These are phyloP conservation scores for Cytauxzoon felis DNA, from an alignment of 169 alveolate genomes.

Conservation along the genomic window DNA sequence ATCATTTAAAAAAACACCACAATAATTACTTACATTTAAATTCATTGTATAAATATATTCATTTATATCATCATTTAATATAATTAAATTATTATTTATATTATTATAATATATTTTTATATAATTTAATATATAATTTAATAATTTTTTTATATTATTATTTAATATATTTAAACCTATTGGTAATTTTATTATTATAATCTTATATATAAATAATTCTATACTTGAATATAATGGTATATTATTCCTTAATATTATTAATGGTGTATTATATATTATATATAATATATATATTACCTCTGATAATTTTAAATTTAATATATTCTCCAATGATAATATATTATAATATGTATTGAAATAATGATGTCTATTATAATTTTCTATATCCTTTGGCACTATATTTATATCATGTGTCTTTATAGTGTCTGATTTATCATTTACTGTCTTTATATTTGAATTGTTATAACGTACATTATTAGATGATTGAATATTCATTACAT, in stretches of 20 bases:
- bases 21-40: too few relatives aligned
- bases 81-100: too few relatives aligned
- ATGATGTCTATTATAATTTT: not conserved
- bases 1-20: too few relatives aligned
- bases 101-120: too few relatives aligned
- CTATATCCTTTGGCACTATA: conserved; percentile 8
- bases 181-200: not conserved
- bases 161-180: not conserved
- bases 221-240: not conserved
- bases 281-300: conserved; percentile 5
- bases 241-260: conserved; percentile 30
- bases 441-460: not conserved
- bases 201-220: not conserved
- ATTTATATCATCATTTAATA: too few relatives aligned
- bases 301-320: conserved; percentile 7
- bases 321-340: too few relatives aligned
- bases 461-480: not conserved
- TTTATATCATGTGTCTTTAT: conserved; percentile 4
- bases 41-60: too few relatives aligned
- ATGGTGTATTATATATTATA: conserved; percentile 20
- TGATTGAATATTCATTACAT: not conserved
- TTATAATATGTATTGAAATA: too few relatives aligned
- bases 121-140: too few relatives aligned
- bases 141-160: not conserved
- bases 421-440: not conserved